Base-by-base conservation (phyloP, 2,329 filamentous ascomycete genomes). In the Plenodomus biglobosus region DNA sequence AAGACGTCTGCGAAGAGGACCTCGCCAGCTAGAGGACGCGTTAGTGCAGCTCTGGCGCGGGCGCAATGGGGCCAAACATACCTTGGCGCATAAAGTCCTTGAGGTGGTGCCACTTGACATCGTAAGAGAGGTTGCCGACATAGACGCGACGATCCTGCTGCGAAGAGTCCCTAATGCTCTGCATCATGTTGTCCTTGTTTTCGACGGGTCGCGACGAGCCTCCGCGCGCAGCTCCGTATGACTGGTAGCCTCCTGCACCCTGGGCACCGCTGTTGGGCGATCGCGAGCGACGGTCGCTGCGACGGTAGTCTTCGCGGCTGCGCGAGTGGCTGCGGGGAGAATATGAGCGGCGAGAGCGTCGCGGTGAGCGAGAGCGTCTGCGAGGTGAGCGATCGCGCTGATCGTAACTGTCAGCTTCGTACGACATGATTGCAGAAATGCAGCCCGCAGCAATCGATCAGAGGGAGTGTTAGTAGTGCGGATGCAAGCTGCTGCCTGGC, bases 61-160 rank as follows among this genome's bases (percentile, higher is more conserved):
- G 52, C 42, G 51, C 44, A 38, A 32, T 32, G 6, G 27, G 3
- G 7, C 15, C 18, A 56, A 36, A 60, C 87, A 80, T 81, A 97
- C 94, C 92, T 85, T 96, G 90, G 84, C 94, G 88, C 94, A 99
- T 99, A 74, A 97, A 97, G 80, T 99, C 94, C 81, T 99, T 99
- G 56, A 99, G 85, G 71, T 97, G 94, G 80, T 97, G 92, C 94
- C 94, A 99, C 81, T 99, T 99, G 74, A 99, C 94, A 81, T 99
- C 94, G 80, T 99, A 99, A 41, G 92, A 94, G 65, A 99, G 83
- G 74, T 99, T 99, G 76, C 94, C 94, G 73, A 99, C 94, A 74
- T 99, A 99, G 84, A 99, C 94, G 62, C 94, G 92, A 71, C 94
- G 92, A 81, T 99, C 94, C 78, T 99, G 94, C 74, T 97, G 94